Conservation (phyloP, 169 alveolate species). For the Amoebophrya sp. region DNA sequence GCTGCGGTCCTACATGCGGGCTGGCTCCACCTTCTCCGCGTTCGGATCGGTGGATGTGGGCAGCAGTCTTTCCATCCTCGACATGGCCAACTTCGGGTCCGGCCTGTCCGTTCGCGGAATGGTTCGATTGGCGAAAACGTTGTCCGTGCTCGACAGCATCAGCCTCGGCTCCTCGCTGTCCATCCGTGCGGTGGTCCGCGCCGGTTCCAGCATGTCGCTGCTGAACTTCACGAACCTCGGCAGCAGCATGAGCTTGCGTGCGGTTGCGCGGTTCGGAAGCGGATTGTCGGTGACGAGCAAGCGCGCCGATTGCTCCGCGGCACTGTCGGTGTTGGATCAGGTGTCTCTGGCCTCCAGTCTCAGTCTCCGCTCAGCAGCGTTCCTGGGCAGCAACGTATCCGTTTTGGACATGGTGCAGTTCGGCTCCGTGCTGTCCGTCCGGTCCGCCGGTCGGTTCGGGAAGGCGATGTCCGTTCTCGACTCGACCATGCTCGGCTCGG, state of each 20-base stretch:
- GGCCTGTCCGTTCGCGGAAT: neutral
- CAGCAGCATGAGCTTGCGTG: neutral
- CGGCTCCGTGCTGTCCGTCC: neutral
- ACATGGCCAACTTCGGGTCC: neutral
- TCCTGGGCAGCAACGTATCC: too few species aligned
- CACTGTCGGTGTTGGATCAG: neutral
- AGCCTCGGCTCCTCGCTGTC: slow-evolving; percentile 21
- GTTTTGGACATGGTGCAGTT: neutral
- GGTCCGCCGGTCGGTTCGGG: neutral
- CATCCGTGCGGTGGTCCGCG: neutral
- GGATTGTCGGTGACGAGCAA: neutral
- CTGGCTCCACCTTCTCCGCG: neutral
- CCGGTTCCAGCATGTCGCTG: slow-evolving; percentile 26
- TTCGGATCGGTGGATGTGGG: neutral
- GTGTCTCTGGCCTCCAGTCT: neutral
- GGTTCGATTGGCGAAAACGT: neutral
- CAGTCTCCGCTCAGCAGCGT: too few species aligned
- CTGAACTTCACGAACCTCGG: neutral
- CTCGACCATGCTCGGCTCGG: neutral
- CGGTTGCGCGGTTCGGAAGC: neutral
- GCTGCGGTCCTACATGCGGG: neutral
- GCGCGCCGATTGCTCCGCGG: neutral
- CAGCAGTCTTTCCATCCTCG: slow-evolving; percentile 27
- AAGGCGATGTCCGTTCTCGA: neutral
- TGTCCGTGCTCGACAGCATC: neutral